phyloP scores from a whole-genome alignment of 768 basidiomycete genomes.

The Piloderma croceum region DNA sequence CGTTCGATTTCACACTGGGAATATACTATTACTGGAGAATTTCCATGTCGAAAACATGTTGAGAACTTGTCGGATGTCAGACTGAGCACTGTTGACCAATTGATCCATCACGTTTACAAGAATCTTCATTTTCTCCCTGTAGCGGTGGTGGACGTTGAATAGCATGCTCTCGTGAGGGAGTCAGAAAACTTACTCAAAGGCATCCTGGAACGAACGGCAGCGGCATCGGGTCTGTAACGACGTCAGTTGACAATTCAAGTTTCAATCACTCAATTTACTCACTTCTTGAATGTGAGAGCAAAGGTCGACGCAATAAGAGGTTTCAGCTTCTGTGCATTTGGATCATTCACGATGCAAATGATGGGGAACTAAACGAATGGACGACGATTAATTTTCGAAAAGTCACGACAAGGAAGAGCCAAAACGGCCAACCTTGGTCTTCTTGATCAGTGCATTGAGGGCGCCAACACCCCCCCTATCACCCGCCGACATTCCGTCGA shows the following conservation, averaged over 20 bases:
- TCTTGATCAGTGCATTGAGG: slow-evolving; percentile 85
- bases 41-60: slow-evolving; percentile 99
- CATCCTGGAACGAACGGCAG: slow-evolving; percentile 76
- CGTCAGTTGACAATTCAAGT: slow-evolving; percentile 4
- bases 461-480: slow-evolving; percentile 97
- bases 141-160: no score
- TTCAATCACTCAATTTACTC: slow-evolving; percentile 14
- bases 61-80: slow-evolving; percentile 94
- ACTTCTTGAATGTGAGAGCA: slow-evolving; percentile 76
- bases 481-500: slow-evolving; percentile 98
- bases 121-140: slow-evolving; percentile 89
- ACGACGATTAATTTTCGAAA: not conserved
- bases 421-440: slow-evolving; percentile 60
- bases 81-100: slow-evolving; percentile 81
- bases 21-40: slow-evolving; percentile 70
- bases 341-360: slow-evolving; percentile 96
- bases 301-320: slow-evolving; percentile 72
- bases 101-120: slow-evolving; percentile 89
- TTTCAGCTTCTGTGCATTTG: slow-evolving; percentile 82
- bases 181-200: no score
- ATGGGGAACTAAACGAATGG: slow-evolving; percentile 97
- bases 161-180: no score
- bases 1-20: slow-evolving; percentile 76
- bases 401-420: not conserved
- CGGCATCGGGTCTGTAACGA: slow-evolving; percentile 62